These are phyloP conservation scores for Peniophora sp. DNA, from an alignment of 1,284 basidiomycete species.

Conservation along the genomic window DNA sequence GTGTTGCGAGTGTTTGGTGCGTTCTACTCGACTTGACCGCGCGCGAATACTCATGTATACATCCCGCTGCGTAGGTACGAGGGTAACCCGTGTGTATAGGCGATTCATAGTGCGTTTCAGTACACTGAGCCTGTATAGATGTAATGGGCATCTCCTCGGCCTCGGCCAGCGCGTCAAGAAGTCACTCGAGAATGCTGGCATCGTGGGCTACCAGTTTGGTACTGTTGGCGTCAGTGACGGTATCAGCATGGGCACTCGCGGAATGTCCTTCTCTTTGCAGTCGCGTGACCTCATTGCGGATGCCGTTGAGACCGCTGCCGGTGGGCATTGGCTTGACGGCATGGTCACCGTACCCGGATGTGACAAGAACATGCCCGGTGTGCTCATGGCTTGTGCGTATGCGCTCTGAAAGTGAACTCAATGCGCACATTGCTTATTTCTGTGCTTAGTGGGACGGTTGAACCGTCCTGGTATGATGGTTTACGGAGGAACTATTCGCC, in stretches of 20 bases:
- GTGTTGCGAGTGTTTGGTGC: slow-evolving; percentile 90
- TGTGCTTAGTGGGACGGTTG: slow-evolving; percentile 81
- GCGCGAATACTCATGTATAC: slow-evolving; percentile 1
- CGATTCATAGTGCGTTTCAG: neutral
- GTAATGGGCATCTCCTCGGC: slow-evolving; percentile 87
- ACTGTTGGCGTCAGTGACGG: slow-evolving; percentile 96
- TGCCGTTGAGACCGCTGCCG: slow-evolving; percentile 92
- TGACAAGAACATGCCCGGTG: slow-evolving; percentile 98
- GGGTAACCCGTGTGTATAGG: slow-evolving; percentile 29
- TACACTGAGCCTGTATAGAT: slow-evolving; percentile 39
- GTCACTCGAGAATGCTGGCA: slow-evolving; percentile 63
- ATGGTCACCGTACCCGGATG: slow-evolving; percentile 96
- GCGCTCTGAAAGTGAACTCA: slow-evolving; percentile 20
- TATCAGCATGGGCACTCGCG: slow-evolving; percentile 92
- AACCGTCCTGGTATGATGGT: slow-evolving; percentile 96
- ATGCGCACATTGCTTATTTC: slow-evolving; percentile 4
- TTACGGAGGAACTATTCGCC: slow-evolving; percentile 90
- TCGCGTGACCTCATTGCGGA: slow-evolving; percentile 97
- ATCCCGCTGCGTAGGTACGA: slow-evolving; percentile 22
- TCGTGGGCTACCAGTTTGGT: slow-evolving; percentile 96
- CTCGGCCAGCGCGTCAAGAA: slow-evolving; percentile 83
- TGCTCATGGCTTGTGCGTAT: slow-evolving; percentile 83
- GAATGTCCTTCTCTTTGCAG: slow-evolving; percentile 93
- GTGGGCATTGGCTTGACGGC: slow-evolving; percentile 96
- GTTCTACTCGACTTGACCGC: slow-evolving; percentile 20